A percentile compares a stretch with the other conserved stretches of the same genome.
phyloP scores from a whole-genome alignment of 176 grass and related monocot genomes.

The Aegilops speltoides region DNA sequence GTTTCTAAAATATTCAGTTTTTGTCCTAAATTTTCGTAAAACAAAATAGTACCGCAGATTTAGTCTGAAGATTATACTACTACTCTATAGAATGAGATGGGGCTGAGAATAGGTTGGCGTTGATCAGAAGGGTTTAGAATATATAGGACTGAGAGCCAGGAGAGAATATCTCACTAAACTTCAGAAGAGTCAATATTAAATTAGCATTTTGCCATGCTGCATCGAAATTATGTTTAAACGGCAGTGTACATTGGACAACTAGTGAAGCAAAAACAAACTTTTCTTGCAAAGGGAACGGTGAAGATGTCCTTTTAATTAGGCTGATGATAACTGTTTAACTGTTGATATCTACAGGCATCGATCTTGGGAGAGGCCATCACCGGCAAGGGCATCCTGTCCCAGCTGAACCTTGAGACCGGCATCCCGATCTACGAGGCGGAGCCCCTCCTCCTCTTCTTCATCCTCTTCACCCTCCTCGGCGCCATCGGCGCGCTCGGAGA shows the following conservation, averaged over 20 bases:
- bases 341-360: slow-evolving; percentile 52
- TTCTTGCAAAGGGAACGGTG: neutral
- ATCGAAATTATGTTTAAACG: neutral
- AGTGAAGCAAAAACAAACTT: neutral
- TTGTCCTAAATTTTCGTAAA: neutral
- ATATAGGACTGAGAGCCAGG: no score
- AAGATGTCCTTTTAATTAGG: no score
- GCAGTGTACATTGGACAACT: neutral
- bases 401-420: slow-evolving; percentile 94
- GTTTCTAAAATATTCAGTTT: neutral
- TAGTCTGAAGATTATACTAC: neutral
- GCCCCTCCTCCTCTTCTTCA: slow-evolving; percentile 99
- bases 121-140: neutral
- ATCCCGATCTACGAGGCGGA: slow-evolving; percentile 99
- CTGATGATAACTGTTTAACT: neutral
- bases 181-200: no score
- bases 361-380: slow-evolving; percentile 97
- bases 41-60: neutral
- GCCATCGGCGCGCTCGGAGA: slow-evolving; percentile 98
- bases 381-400: slow-evolving; percentile 90
- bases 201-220: no score
- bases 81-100: neutral
- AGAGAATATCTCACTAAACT: neutral
- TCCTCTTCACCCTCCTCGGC: slow-evolving; percentile 97
- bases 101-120: neutral